These are phyloP conservation scores for Magnusiomyces magnusii DNA, from an alignment of 1,139 yeast species.

Conservation along the genomic window DNA sequence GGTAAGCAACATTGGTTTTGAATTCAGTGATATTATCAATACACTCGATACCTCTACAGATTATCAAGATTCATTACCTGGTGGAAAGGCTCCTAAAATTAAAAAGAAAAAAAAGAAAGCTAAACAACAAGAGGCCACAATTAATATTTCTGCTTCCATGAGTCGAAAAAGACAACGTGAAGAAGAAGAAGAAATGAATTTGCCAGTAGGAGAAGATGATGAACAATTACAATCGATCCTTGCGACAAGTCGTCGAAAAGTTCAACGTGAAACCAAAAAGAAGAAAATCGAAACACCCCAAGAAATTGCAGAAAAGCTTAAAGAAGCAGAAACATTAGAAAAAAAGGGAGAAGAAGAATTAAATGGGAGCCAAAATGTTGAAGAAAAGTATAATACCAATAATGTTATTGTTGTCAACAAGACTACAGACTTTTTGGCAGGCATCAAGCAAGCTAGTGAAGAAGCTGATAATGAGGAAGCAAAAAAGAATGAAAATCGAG, in stretches of 20 bases:
- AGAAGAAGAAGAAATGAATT: conserved; percentile 20
- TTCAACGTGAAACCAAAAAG: conserved; percentile 27
- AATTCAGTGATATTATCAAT: conserved; percentile 7
- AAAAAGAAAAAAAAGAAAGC: conserved; percentile 28
- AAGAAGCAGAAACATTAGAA: conserved; percentile 37
- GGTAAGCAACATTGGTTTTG: conserved; percentile 12
- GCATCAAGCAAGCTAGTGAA: conserved; percentile 28
- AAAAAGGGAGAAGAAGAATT: conserved; percentile 20
- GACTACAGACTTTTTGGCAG: conserved; percentile 49
- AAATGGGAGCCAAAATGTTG: conserved; percentile 19
- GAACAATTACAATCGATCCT: conserved; percentile 44
- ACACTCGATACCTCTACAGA: conserved; percentile 19
- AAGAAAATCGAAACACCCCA: conserved; percentile 31
- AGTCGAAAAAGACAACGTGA: conserved; percentile 22
- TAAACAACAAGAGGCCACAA: conserved; percentile 16
- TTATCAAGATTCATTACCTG: conserved; percentile 31
- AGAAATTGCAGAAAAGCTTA: conserved; percentile 42
- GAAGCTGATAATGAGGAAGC: conserved; percentile 18
- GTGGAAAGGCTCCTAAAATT: conserved; percentile 41
- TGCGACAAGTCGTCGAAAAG: conserved; percentile 37
- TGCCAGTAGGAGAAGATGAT: conserved; percentile 33
- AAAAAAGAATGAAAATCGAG: conserved; percentile 11
- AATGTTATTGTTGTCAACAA: conserved; percentile 46
- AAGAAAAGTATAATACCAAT: conserved; percentile 1
- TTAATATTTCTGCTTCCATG: neutral